These are phyloP conservation scores for Lepiota brunneoincarnata DNA, from an alignment of 768 basidiomycete species.

Conservation along the genomic window DNA sequence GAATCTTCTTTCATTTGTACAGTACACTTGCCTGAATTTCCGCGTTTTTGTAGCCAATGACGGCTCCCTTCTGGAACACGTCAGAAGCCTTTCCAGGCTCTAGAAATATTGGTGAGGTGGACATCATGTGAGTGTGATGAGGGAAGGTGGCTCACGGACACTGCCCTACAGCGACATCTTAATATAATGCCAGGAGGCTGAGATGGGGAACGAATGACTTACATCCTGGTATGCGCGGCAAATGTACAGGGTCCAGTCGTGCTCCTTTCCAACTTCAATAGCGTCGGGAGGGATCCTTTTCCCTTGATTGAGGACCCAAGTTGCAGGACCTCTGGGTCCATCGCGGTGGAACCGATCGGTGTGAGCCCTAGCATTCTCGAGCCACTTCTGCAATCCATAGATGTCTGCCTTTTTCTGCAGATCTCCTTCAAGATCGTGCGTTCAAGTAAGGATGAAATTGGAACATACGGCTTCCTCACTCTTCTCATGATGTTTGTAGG, in stretches of 20 bases:
- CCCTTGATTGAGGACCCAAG: constrained; percentile 63
- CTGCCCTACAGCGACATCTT: constrained; percentile 38
- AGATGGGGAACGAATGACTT: constrained; percentile 16
- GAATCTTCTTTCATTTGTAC: not conserved
- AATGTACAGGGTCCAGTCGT: constrained; percentile 52
- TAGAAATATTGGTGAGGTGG: constrained; percentile 20
- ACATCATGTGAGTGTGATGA: not conserved
- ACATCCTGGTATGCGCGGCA: constrained; percentile 60
- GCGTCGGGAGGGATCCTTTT: constrained; percentile 57
- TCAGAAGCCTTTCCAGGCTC: constrained; percentile 67
- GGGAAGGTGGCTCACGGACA: constrained; percentile 42
- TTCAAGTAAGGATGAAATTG: not conserved
- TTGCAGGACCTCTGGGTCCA: constrained; percentile 44
- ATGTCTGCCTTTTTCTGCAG: constrained; percentile 49
- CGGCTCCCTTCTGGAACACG: constrained; percentile 57
- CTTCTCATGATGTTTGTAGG: constrained; percentile 56
- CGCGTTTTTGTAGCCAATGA: constrained; percentile 58
- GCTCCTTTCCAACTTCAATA: constrained; percentile 54
- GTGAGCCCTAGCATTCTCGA: constrained; percentile 52
- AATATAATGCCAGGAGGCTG: not conserved
- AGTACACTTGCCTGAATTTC: constrained; percentile 50
- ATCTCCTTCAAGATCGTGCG: no score
- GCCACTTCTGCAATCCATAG: constrained; percentile 48
- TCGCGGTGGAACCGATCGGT: constrained; percentile 44
- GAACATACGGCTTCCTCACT: constrained; percentile 50